A percentile compares a stretch with the other conserved stretches of the same genome.
phyloP scores from a whole-genome alignment of 2,329 filamentous ascomycete genomes.

The Fusarium drepaniforme region DNA sequence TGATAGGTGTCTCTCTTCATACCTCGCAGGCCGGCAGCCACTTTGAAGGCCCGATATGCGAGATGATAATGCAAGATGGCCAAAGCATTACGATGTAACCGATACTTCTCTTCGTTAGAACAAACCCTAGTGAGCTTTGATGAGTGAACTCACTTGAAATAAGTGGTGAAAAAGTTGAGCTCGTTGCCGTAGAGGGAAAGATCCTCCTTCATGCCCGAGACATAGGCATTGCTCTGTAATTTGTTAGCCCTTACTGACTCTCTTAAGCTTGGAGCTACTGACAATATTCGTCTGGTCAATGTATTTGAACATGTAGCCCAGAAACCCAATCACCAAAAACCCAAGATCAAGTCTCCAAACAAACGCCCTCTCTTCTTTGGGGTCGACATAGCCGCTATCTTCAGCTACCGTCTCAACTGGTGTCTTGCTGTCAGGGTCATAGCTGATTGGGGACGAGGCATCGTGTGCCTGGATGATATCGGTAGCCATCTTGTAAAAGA shows the following conservation, averaged over 20 bases:
- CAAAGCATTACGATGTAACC: constrained; percentile 27
- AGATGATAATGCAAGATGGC: constrained; percentile 19
- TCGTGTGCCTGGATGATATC: neutral
- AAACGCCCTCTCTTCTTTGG: neutral
- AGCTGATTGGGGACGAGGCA: neutral
- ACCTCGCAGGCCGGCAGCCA: constrained; percentile 20
- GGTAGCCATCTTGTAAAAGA: neutral
- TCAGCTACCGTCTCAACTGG: neutral
- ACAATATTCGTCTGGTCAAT: constrained; percentile 21
- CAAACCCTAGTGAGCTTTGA: no score
- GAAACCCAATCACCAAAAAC: constrained; percentile 8
- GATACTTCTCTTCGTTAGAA: neutral
- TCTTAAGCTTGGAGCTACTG: no score
- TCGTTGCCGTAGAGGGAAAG: constrained; percentile 15
- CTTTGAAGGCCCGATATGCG: constrained; percentile 17
- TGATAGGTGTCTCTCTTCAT: neutral
- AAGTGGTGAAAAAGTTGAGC: constrained; percentile 20
- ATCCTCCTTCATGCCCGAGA: constrained; percentile 22
- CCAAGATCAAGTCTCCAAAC: constrained; percentile 7
- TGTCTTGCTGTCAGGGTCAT: neutral
- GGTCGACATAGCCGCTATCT: neutral
- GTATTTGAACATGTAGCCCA: constrained; percentile 27
- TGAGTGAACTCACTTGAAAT: neutral
- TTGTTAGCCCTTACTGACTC: neutral
- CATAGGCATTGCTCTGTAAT: constrained; percentile 14